These are phyloP conservation scores for Ophiognomonia clavigignenti-juglandacearum DNA, from an alignment of 2,329 filamentous ascomycete genomes.

Conservation along the genomic window DNA sequence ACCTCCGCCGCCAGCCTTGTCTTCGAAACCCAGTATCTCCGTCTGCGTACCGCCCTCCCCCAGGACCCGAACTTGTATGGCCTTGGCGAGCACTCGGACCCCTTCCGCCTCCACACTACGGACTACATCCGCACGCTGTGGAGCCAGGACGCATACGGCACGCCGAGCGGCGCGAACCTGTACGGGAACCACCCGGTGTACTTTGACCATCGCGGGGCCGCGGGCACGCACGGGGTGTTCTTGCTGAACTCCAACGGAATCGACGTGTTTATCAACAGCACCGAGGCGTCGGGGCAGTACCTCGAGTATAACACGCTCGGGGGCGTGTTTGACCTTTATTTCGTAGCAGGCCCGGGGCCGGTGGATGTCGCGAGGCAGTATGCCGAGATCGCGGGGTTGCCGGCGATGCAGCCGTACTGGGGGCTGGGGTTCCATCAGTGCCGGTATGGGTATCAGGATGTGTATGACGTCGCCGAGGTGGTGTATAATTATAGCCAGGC, in stretches of 20 bases:
- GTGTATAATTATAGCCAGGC: conserved; percentile 63
- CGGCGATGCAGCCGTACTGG: conserved; percentile 62
- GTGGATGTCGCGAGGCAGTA: conserved; percentile 57
- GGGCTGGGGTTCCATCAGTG: conserved; percentile 60
- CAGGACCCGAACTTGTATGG: conserved; percentile 69
- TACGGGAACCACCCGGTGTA: conserved; percentile 75
- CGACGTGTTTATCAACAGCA: conserved; percentile 70
- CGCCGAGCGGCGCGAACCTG: conserved; percentile 59
- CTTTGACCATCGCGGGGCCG: conserved; percentile 59
- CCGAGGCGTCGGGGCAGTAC: conserved; percentile 54
- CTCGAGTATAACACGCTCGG: conserved; percentile 78
- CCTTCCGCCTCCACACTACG: conserved; percentile 62
- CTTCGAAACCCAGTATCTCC: conserved; percentile 75
- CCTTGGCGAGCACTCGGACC: conserved; percentile 71
- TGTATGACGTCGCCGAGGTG: conserved; percentile 61
- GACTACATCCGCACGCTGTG: conserved; percentile 68
- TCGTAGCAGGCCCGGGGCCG: conserved; percentile 54
- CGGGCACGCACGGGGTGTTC: conserved; percentile 60
- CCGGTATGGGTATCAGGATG: conserved; percentile 60
- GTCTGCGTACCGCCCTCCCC: conserved; percentile 66
- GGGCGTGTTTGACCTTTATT: conserved; percentile 70
- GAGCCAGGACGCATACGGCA: conserved; percentile 60
- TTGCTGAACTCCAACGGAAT: conserved; percentile 70
- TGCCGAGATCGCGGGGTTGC: conserved; percentile 48
- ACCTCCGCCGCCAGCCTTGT: conserved; percentile 62